phyloP scores from a whole-genome alignment of 1,284 basidiomycete species.

The Limonomyces culmigenus region DNA sequence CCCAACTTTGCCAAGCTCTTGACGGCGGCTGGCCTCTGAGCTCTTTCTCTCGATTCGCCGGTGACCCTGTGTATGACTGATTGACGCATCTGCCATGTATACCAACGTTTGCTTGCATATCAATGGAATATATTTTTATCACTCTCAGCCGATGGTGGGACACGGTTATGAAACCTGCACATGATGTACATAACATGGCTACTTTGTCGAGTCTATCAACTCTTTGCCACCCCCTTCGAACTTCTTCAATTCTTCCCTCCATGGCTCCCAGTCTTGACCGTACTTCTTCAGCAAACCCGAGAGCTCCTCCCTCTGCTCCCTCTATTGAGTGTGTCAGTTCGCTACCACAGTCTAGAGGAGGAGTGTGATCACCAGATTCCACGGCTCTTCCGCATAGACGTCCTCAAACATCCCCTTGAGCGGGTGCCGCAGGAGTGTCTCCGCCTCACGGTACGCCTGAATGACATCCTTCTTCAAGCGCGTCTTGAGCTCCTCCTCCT shows the following conservation, averaged over 20 bases:
- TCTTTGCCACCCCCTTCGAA: constrained; percentile 71
- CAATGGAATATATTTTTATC: too few species aligned
- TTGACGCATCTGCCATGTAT: too few species aligned
- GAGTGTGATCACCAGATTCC: constrained; percentile 48
- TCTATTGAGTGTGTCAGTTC: constrained; percentile 22
- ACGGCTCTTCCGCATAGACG: constrained; percentile 74
- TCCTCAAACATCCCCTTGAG: constrained; percentile 76
- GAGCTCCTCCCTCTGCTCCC: constrained; percentile 74
- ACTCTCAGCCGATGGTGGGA: too few species aligned
- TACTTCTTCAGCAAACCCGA: constrained; percentile 67
- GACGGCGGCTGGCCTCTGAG: not conserved
- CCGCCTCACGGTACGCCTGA: constrained; percentile 63
- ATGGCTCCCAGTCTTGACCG: constrained; percentile 68
- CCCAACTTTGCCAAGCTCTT: constrained; percentile 26
- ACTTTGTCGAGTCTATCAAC: constrained; percentile 17
- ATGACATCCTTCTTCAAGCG: constrained; percentile 61
- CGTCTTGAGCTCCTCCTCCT: constrained; percentile 61
- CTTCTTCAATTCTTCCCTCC: constrained; percentile 66
- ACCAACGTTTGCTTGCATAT: too few species aligned
- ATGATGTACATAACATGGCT: too few species aligned
- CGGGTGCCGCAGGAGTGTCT: constrained; percentile 52
- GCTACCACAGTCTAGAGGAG: not conserved
- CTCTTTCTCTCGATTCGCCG: too few species aligned
- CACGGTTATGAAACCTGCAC: too few species aligned
- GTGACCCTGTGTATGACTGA: too few species aligned